Evolutionary conservation across 441 rosid genomes (phyloP).

Genomic region (Raphanus hybrid): DNA sequence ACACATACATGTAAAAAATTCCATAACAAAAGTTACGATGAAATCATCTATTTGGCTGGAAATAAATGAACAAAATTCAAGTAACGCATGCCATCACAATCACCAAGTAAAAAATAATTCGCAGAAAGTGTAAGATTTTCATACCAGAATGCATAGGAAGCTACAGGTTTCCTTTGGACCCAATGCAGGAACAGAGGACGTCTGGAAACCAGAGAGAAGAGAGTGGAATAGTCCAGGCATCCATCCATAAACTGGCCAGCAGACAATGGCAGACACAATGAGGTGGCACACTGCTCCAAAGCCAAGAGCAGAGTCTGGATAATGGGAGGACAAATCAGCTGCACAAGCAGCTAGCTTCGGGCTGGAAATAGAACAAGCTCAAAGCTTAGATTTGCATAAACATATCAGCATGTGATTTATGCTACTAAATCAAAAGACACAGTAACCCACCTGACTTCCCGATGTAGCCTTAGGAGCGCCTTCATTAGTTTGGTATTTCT

Average conservation of each 20-base stretch:
- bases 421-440: conserved; percentile 26
- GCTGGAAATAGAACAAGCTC: conserved; percentile 57
- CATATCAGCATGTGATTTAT: conserved; percentile 16
- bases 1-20: conserved; percentile 26
- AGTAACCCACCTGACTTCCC: conserved; percentile 83
- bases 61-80: conserved; percentile 13
- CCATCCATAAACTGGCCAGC: conserved; percentile 98
- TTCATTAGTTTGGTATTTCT: conserved; percentile 91
- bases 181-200: conserved; percentile 71
- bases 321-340: conserved; percentile 86
- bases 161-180: conserved; percentile 99
- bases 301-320: conserved; percentile 92
- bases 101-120: conserved; percentile 29
- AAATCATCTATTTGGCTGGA: conserved; percentile 18
- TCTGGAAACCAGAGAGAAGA: conserved; percentile 78
- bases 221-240: conserved; percentile 94
- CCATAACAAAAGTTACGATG: conserved; percentile 11
- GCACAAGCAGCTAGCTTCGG: conserved; percentile 97
- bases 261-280: conserved; percentile 86
- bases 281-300: conserved; percentile 98
- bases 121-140: conserved; percentile 38
- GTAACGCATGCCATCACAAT: conserved; percentile 23
- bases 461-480: conserved; percentile 87
- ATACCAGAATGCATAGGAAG: conserved; percentile 90
- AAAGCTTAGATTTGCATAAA: conserved; percentile 26